Conservation (phyloP, 1,284 basidiomycete genomes). For the Cutaneotrichosporon sp. region DNA sequence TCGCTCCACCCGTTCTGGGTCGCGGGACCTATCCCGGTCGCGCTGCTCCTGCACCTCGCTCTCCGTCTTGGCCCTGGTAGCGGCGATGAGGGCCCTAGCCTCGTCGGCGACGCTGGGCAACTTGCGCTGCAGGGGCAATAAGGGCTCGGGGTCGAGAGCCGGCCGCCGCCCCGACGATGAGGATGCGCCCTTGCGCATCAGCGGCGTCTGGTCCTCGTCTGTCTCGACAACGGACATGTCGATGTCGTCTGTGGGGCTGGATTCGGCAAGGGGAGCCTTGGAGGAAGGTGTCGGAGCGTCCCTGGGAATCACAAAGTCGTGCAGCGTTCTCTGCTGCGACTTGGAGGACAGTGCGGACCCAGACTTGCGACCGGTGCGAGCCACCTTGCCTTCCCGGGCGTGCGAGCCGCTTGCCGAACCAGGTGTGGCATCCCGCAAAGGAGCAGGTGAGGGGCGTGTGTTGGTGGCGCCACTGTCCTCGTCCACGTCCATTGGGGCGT, state of each 20-base stretch:
- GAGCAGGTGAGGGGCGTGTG: background rate
- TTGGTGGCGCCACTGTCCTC: background rate
- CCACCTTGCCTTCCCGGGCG: background rate
- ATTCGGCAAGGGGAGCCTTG: background rate
- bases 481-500: background rate
- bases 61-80: background rate
- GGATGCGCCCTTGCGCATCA: background rate
- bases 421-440: background rate
- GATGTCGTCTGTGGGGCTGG: background rate
- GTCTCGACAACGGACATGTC: conserved; percentile 36
- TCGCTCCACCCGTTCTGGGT: background rate
- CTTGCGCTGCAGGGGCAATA: background rate
- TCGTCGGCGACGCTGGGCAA: background rate
- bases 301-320: background rate
- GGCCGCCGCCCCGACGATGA: too few species aligned
- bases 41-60: too few species aligned
- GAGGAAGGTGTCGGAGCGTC: background rate
- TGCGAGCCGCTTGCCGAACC: background rate
- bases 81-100: background rate
- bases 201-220: conserved; percentile 18
- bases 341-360: background rate
- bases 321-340: background rate
- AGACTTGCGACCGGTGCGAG: background rate
- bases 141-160: conserved; percentile 4
- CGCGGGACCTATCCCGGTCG: background rate